Base-by-base conservation (phyloP, 495 filamentous ascomycete species). In the Baudoinia panamericana region DNA sequence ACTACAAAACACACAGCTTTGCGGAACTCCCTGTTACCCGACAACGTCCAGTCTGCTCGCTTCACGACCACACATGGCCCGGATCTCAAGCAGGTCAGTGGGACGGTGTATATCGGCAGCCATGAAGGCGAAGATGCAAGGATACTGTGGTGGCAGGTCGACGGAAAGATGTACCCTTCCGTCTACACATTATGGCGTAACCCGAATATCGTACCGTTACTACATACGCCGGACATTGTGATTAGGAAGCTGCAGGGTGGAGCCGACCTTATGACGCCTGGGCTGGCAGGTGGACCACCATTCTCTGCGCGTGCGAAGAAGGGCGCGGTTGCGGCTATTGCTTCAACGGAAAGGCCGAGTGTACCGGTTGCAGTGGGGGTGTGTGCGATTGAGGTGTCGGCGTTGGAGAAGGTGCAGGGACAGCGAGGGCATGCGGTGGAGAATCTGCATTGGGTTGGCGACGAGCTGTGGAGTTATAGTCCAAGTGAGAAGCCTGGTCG, bases 221-320 rank as follows among this genome's bases (percentile, higher is more conserved):
- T 84, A 3, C 66, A 80, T 46, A 83, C 79, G 0, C 72, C 73
- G 7, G 58, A 64, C 1, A 55, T 72, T 21, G 79, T 82, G 3
- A 65, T 84, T 48, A 57, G 65, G 36, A 82, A 81, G 56, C 60
- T 84, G 4, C 68, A 65, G 24, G 62, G 66, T 5, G 80, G 79
- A 4, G 77, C 79, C 2, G 77, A 80, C 56, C 58, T 84, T n/a
- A 84, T 84, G 79, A 82, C 71, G 0, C 79, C 79, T 1, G 79
- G 79, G 19, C 60, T 84, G 8, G 74, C 76, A 5, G 66, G 72
- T 29, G 77, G 80, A 13, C 79, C 79, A 4, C 79, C 79, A 0
- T 84, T 83, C 51, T 75, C 78, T 0, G 40, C 55, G 21, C 62
- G 61, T 16, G 80, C 79, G 8, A 72, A 67, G 13, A 74, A 76